Percentiles rank a stretch among this genome's conserved stretches.
phyloP scores from a whole-genome alignment of 2,329 filamentous ascomycete genomes.

The Trichoderma koningiopsis region DNA sequence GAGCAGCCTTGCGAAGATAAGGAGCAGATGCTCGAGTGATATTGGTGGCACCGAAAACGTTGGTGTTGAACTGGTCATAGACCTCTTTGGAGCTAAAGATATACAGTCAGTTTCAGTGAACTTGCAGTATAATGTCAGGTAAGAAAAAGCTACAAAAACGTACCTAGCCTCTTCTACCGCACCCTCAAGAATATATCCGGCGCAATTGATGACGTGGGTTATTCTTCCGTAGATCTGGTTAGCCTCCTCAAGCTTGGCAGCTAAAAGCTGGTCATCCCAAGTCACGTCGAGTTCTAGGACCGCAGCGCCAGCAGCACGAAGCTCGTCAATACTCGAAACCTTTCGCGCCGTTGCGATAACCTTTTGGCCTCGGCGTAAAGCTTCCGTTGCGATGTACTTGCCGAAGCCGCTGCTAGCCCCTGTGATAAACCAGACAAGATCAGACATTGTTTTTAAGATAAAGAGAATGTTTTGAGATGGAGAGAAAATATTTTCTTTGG shows the following conservation, averaged over 20 bases:
- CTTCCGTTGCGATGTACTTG: neutral
- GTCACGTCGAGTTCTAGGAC: neutral
- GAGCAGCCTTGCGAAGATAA: neutral
- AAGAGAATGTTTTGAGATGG: neutral
- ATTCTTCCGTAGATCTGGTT: neutral
- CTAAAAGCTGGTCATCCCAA: neutral
- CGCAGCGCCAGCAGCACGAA: neutral
- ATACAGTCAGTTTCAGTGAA: neutral
- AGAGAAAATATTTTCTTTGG: neutral
- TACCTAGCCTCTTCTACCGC: neutral
- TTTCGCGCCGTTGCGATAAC: neutral
- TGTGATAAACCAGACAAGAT: neutral
- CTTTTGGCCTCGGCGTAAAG: neutral
- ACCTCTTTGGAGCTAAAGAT: neutral
- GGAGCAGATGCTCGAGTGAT: neutral
- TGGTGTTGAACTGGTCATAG: neutral
- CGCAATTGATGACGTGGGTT: neutral
- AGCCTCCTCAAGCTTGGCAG: neutral
- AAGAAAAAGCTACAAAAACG: neutral
- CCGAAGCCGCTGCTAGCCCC: neutral
- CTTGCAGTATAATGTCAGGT: neutral
- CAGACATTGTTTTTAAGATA: neutral
- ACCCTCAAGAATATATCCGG: neutral
- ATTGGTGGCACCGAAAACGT: neutral
- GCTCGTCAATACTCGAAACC: neutral